phyloP scores from a whole-genome alignment of 306 rosid genomes.

The Ochetophila trinervis region DNA sequence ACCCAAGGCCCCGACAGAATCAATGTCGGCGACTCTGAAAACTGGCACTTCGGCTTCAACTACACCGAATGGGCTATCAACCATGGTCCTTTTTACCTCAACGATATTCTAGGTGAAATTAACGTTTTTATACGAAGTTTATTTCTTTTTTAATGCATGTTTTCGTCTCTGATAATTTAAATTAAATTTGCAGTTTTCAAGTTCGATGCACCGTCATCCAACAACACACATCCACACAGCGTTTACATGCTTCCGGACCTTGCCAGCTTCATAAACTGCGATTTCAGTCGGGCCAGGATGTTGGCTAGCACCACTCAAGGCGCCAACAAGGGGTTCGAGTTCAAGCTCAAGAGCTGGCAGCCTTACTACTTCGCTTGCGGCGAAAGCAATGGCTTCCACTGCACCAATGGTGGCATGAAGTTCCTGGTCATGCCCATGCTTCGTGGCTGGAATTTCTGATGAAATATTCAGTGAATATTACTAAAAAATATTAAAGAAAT shows the following conservation, averaged over 20 bases:
- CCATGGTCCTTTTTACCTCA: conserved; percentile 46
- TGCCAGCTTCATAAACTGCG: conserved; percentile 45
- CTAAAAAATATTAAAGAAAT: no score
- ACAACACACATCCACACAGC: conserved; percentile 33
- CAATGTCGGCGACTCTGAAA: conserved; percentile 54
- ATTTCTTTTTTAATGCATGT: background rate
- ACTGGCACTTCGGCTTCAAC: conserved; percentile 55
- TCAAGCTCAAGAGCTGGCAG: conserved; percentile 40
- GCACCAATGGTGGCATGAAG: conserved; percentile 62
- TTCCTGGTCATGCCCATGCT: conserved; percentile 47
- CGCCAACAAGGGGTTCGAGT: conserved; percentile 46
- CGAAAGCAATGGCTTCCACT: conserved; percentile 53
- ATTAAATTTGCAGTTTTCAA: conserved; percentile 46
- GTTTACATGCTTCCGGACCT: conserved; percentile 41
- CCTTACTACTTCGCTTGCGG: conserved; percentile 52
- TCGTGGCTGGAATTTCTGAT: conserved; percentile 13
- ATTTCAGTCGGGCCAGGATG: conserved; percentile 34
- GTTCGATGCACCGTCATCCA: conserved; percentile 44
- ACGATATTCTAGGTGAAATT: conserved; percentile 38
- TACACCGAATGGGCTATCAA: conserved; percentile 54
- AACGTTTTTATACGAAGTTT: background rate
- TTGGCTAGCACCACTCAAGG: conserved; percentile 44
- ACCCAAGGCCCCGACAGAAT: conserved; percentile 27
- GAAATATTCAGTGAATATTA: no score
- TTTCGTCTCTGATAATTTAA: background rate